Evolutionary conservation across 1,284 basidiomycete genomes (phyloP).

Genomic region (Ganoderma multipileum): DNA sequence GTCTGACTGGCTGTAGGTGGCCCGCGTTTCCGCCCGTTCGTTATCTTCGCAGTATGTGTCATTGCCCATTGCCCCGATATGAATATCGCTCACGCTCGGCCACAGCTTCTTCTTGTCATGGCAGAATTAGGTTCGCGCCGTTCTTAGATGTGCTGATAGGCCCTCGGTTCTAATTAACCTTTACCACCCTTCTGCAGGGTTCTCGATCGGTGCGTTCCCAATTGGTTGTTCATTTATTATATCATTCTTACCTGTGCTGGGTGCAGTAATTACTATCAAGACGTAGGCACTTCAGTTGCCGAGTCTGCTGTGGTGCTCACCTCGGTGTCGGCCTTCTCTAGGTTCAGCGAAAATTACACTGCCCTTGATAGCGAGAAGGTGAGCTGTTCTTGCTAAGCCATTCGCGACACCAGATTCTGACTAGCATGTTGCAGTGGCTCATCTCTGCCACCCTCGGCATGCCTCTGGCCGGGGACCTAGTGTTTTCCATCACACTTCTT

Average conservation of each 20-base stretch:
- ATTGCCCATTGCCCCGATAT: not conserved
- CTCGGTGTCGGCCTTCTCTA: not conserved
- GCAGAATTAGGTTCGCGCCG: not conserved
- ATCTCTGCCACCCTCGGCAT: not conserved
- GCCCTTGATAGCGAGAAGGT: not conserved
- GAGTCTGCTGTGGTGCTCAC: not conserved
- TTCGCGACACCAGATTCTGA: not conserved
- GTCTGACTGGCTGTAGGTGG: not conserved
- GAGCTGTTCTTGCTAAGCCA: too few species aligned
- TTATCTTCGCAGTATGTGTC: not conserved
- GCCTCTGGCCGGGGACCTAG: not conserved
- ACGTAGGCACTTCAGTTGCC: not conserved
- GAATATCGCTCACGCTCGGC: not conserved
- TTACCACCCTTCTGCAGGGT: not conserved
- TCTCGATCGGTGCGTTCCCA: not conserved
- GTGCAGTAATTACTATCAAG: not conserved
- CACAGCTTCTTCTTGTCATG: not conserved
- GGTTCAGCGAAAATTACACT: not conserved
- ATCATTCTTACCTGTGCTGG: not conserved
- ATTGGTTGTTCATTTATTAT: not conserved
- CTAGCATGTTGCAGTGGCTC: not conserved
- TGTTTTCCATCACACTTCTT: conserved; percentile 5
- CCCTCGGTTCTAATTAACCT: not conserved
- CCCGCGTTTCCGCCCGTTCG: conserved; percentile 2
- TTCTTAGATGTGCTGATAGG: not conserved